Evolutionary conservation across 2,329 filamentous ascomycete species (phyloP), one percentile per base, ranked within the genome.

Genomic region (Colletotrichum lupini): DNA sequence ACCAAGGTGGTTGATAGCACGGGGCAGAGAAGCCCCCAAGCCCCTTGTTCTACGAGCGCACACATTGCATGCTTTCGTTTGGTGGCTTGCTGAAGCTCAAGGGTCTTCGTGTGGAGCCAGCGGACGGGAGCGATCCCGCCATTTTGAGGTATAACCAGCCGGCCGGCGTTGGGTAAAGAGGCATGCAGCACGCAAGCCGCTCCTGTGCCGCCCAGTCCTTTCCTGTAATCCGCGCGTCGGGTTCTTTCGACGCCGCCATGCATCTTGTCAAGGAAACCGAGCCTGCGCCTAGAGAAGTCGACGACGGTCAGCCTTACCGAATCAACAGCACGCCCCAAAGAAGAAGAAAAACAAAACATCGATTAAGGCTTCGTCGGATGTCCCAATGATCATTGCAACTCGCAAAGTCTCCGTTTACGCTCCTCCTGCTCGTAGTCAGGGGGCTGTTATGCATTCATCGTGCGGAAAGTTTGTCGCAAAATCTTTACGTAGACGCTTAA

Each of bases 221-320:
- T 16, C 35, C 24, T 35, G 22, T n/a, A 24, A 46, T 30, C 64
- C 37, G 58, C 19, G 7, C 52, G 4, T 53, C 52, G 58, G 65
- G 58, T 19, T 56, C 26, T 56, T 46, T 63, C 59, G 58, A 46
- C 59, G 58, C 58, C 52, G 52, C 49, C 30, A 59, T 64, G 60
- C 55, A 46, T 73, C 42, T 26, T 61, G 56, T 46, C 53, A 46
- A 57, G 42, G 30, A 56, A 46, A 46, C 35, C 55, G 16, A 57
- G 61, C 28, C 42, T 66, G 56, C 60, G 55, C 56, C 32, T 61
- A 35, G 42, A 32, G n/a, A 28, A 46, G 5, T 52, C 60, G 60
- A 71, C 42, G 67, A 49, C 67, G 56, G 46, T 70, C 71, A 73
- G 71, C 71, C 71, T 49, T 71, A 73, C 52, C 52, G 53, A 53